Evolutionary conservation across 305 asterid genomes (phyloP), one percentile per base, ranked within the genome.

Genomic region (Nicotiana rustica): DNA sequence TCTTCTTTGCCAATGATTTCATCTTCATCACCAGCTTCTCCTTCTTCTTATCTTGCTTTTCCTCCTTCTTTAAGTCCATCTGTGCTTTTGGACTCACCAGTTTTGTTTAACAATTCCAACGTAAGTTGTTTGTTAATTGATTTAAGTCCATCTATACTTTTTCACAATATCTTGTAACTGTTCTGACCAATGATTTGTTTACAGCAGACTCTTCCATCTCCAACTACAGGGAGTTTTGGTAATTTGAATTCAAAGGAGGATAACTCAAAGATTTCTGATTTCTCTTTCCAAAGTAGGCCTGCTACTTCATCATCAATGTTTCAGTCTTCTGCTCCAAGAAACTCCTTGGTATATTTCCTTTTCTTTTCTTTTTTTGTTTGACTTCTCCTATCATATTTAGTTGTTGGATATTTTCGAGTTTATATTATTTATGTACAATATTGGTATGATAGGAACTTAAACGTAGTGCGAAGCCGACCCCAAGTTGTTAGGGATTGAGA

Each of bases 21-120:
- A 14, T 90, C 95, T 3, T 91, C 95, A 4, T 78, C 91, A 1
- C 97, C 94, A 17, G 81, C 87, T 79, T 95, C 97, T 14, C 97
- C 97, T 67, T 88, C 97, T 21, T 88, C 95, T 13, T 92, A 86
- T 70, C 91, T 92, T 66, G 80, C 92, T 5, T 86, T 91, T 44
- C 93, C 97, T 8, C 88, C 90, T 3, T 65, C 78, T 41, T 84
- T 93, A 81, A 92, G 94, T 86, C 95, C 97, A 19, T 90, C 96
- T 19, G 67, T 88, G 35, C 88, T 25, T 91, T 88, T 92, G 78
- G 96, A 92, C 82, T 93, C 98, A 5, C 97, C 99, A 13, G 85
- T 89, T 25, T 85, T 94, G 33, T 93, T 92, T 25, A 69, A 90
- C 67, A 88, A 87, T 1, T 84, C 96, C 19, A 91, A 88, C 83